Conservation (phyloP, 2,329 filamentous ascomycete species). For the Monosporascus sp. region DNA sequence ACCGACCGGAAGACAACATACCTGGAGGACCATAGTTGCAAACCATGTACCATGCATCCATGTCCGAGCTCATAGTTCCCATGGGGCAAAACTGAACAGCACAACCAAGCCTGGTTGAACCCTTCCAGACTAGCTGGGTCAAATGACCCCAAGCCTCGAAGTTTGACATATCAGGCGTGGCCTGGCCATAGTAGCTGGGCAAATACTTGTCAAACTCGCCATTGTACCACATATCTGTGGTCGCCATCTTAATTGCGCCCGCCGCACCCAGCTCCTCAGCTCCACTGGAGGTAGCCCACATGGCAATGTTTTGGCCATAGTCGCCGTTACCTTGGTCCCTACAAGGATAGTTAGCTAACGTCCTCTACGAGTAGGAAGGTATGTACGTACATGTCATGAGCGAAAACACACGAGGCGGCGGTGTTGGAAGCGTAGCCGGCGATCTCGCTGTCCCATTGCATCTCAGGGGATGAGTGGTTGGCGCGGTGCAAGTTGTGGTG, state of each 20-base stretch:
- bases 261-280: constrained; percentile 40
- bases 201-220: constrained; percentile 60
- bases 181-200: constrained; percentile 51
- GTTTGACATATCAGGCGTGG: constrained; percentile 53
- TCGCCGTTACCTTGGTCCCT: constrained; percentile 53
- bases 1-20: constrained; percentile 37
- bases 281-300: constrained; percentile 40
- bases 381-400: constrained; percentile 69
- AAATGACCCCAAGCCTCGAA: constrained; percentile 72
- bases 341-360: constrained; percentile 26
- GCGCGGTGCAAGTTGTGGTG: constrained; percentile 83
- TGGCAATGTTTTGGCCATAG: constrained; percentile 92
- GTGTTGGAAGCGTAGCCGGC: constrained; percentile 58
- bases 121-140: constrained; percentile 68
- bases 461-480: constrained; percentile 66
- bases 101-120: constrained; percentile 59
- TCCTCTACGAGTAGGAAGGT: not conserved
- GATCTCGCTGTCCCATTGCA: constrained; percentile 63
- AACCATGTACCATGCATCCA: constrained; percentile 69
- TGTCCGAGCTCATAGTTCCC: constrained; percentile 39
- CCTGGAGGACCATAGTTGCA: constrained; percentile 81
- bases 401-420: constrained; percentile 64
- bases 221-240: constrained; percentile 87
- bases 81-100: constrained; percentile 48
- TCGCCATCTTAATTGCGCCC: constrained; percentile 58